Evolutionary conservation across 2,329 filamentous ascomycete species (phyloP), one percentile per base, ranked within the genome.

Genomic region (Colletotrichum sidae): DNA sequence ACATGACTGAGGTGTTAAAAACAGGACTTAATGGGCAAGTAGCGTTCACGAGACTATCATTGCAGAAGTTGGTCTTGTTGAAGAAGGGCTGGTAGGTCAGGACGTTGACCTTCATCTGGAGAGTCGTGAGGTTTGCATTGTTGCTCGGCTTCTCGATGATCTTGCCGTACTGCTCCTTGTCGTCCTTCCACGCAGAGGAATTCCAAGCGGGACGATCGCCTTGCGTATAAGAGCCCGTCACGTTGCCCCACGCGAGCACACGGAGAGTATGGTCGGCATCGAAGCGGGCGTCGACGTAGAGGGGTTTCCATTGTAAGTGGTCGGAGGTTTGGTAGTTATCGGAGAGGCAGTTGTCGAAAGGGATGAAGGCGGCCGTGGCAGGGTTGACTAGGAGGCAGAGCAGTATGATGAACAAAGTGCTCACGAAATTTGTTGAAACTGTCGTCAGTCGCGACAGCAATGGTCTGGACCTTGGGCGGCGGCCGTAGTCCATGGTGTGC

Each of bases 191-290:
- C 51, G 82, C 79, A 0, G 86, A 77, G 73, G 88, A 85, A 70
- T 84, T 77, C 15, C 84, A 78, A 0, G 86, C 72, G 39, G 93
- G 93, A 57, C 93, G 86, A 2, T 78, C 66, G n/a, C 81, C 80
- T 11, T 79, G 74, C 2, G 83, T 82, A 49, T 86, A 83, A 55
- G 90, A 88, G 51, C 96, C 96, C 8, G 90, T 92, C 37, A 98
- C 93, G 77, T 98, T 97, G 55, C 94, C 95, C 81, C 93, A 98
- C 51, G 97, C 86, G 2, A 89, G 96, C 60, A 97, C 81, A 68
- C 87, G 88, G 53, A 99, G 83, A 45, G 84, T 87, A 73, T 94
- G 88, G 55, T 80, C 76, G 35, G 86, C 83, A 71, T 93, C 86
- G 81, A 97, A 97, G 17, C 81, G 79, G 61, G 92, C 95, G 72